phyloP scores from a whole-genome alignment of 495 filamentous ascomycete species.

The Podospora sp. region DNA sequence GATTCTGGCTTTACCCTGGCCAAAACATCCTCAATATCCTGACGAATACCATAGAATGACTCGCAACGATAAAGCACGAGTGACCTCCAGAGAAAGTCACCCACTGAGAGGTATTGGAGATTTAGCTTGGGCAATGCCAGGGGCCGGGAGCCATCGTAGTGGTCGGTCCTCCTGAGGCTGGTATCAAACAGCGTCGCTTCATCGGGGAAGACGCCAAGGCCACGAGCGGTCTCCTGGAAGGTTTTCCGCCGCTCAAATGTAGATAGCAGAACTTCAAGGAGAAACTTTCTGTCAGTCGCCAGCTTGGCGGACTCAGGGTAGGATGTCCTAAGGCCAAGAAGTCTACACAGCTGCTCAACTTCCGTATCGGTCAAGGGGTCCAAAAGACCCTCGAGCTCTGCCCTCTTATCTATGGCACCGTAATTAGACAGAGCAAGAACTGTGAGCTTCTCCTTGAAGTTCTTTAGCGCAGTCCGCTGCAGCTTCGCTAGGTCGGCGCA shows the following conservation, averaged over 20 bases:
- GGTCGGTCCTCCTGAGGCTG: slow-evolving; percentile 80
- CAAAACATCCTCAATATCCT: slow-evolving; percentile 80
- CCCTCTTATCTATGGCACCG: slow-evolving; percentile 76
- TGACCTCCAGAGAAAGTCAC: slow-evolving; percentile 94
- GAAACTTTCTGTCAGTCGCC: slow-evolving; percentile 63
- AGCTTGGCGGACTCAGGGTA: slow-evolving; percentile 76
- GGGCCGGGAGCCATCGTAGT: slow-evolving; percentile 85
- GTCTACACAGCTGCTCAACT: slow-evolving; percentile 64
- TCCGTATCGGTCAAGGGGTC: slow-evolving; percentile 72
- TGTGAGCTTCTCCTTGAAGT: slow-evolving; percentile 87
- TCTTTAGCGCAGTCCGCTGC: slow-evolving; percentile 77
- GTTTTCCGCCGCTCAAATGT: slow-evolving; percentile 75
- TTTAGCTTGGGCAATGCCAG: slow-evolving; percentile 94
- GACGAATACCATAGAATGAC: slow-evolving; percentile 90
- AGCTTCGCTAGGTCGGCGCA: slow-evolving; percentile 74
- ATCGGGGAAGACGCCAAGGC: slow-evolving; percentile 77
- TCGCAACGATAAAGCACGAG: slow-evolving; percentile 88
- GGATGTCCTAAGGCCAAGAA: slow-evolving; percentile 74
- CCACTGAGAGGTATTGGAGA: slow-evolving; percentile 90
- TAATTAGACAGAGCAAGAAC: slow-evolving; percentile 92
- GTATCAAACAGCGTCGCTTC: slow-evolving; percentile 84
- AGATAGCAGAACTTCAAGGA: slow-evolving; percentile 76
- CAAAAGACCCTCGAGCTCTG: slow-evolving; percentile 78
- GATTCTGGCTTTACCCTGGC: slow-evolving; percentile 75
- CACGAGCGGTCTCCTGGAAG: slow-evolving; percentile 77